phyloP scores from a whole-genome alignment of 2,329 filamentous ascomycete species.

The Talaromyces verruculosus region DNA sequence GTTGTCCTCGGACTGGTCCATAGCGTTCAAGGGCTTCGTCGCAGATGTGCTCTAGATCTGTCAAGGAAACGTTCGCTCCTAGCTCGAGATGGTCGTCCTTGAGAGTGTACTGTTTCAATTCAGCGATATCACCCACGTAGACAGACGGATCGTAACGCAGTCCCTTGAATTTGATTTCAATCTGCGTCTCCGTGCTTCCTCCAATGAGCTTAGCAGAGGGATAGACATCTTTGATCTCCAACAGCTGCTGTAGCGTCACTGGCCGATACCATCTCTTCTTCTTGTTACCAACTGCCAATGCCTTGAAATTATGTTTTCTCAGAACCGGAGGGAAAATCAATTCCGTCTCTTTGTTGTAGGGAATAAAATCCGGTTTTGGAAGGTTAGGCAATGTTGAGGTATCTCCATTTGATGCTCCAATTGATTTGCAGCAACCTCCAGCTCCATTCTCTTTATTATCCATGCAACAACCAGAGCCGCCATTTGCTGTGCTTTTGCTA shows the following conservation, averaged over 20 bases:
- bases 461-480: conserved; percentile 71
- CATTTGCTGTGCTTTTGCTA: conserved; percentile 57
- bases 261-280: conserved; percentile 91
- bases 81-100: conserved; percentile 82
- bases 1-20: conserved; percentile 67
- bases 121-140: conserved; percentile 88
- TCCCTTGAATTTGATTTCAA: conserved; percentile 97
- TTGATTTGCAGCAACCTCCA: conserved; percentile 67
- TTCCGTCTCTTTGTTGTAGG: conserved; percentile 90
- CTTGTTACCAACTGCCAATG: conserved; percentile 90
- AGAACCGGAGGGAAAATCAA: conserved; percentile 89
- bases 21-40: conserved; percentile 77
- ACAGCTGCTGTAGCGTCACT: conserved; percentile 77
- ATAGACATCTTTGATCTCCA: conserved; percentile 85
- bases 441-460: conserved; percentile 57
- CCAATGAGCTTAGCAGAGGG: conserved; percentile 92
- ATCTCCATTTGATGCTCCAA: conserved; percentile 32
- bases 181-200: conserved; percentile 95
- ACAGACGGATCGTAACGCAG: conserved; percentile 87
- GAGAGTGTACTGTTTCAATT: conserved; percentile 78
- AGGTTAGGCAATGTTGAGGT: conserved; percentile 57
- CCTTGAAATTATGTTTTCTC: conserved; percentile 76
- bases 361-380: conserved; percentile 85
- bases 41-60: conserved; percentile 84
- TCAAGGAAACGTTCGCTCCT: conserved; percentile 88